Evolutionary conservation across 2,329 filamentous ascomycete genomes (phyloP).

Genomic region (Coniochaeta ligniaria): DNA sequence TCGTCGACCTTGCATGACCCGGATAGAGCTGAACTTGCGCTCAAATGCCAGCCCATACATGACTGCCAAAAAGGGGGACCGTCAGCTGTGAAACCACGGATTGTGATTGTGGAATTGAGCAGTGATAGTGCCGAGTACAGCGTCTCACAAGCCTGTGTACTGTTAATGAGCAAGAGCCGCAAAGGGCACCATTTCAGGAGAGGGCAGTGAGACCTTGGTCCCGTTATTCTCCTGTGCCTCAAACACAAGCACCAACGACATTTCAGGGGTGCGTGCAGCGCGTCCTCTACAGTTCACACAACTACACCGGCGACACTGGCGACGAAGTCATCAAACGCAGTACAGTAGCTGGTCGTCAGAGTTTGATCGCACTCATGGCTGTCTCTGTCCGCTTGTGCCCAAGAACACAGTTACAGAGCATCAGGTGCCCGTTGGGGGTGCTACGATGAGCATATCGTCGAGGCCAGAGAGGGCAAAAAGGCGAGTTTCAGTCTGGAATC

Average conservation of each 20-base stretch:
- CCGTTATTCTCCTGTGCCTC: background rate
- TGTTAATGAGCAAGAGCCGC: background rate
- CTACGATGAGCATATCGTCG: background rate
- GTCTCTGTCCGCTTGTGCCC: background rate
- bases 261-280: background rate
- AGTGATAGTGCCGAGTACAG: background rate
- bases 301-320: background rate
- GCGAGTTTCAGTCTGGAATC: background rate
- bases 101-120: background rate
- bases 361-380: background rate
- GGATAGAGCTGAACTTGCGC: background rate
- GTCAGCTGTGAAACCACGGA: background rate
- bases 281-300: background rate
- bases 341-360: background rate
- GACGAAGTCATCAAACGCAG: background rate
- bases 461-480: background rate
- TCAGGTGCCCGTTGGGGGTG: background rate
- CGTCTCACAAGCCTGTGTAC: background rate
- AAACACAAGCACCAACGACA: background rate
- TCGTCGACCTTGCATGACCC: background rate
- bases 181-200: background rate
- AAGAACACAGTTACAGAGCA: background rate
- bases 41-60: background rate
- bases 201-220: background rate
- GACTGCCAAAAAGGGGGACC: background rate